Conservation (phyloP, 1,284 basidiomycete genomes). For the Serendipita sp. region DNA sequence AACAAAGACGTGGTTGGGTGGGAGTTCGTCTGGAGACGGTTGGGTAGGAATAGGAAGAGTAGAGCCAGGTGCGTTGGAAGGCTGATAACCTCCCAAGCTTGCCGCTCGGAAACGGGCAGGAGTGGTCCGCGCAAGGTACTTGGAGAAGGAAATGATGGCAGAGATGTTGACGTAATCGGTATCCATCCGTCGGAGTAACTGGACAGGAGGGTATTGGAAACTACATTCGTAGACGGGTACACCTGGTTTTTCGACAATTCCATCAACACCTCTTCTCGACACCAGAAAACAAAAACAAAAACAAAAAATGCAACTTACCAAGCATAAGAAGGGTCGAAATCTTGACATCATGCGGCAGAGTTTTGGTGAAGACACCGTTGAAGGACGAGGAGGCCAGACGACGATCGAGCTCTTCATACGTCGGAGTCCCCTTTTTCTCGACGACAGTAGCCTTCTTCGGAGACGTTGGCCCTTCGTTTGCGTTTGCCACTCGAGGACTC, state of each 20-base stretch:
- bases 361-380: slow-evolving; percentile 21
- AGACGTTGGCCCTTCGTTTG: not conserved
- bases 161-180: slow-evolving; percentile 59
- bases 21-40: not conserved
- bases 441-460: not conserved
- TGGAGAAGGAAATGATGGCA: slow-evolving; percentile 27
- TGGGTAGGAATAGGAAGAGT: not conserved
- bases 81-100: slow-evolving; percentile 22
- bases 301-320: slow-evolving; percentile 30
- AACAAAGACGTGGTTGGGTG: slow-evolving; percentile 22
- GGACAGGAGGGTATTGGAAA: slow-evolving; percentile 30
- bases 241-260: slow-evolving; percentile 24
- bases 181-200: slow-evolving; percentile 49
- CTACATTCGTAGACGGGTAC: slow-evolving; percentile 56
- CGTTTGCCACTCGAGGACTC: not conserved
- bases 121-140: not conserved
- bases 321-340: slow-evolving; percentile 51
- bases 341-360: slow-evolving; percentile 44
- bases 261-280: not conserved
- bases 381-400: not conserved
- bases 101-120: not conserved
- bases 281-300: not conserved
- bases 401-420: slow-evolving; percentile 3
- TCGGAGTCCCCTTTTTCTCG: not conserved
- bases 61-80: slow-evolving; percentile 28